Percentiles rank a stretch among this genome's conserved stretches.
These are phyloP conservation scores for Globisporangium mamillatum DNA, from an alignment of 352 stramenopile species.

Conservation along the genomic window DNA sequence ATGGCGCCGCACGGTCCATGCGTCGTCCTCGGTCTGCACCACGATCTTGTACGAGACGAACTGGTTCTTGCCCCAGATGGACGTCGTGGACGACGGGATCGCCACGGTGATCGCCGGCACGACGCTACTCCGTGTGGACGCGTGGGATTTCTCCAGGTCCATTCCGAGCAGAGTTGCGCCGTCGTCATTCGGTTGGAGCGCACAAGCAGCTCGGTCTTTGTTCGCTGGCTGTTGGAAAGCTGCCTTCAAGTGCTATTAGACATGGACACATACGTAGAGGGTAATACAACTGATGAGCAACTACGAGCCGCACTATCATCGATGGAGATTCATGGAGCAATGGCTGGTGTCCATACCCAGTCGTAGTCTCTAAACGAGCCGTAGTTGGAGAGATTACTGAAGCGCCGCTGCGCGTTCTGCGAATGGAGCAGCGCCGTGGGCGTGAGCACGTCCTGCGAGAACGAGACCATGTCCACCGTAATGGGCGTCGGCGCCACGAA, in stretches of 20 bases:
- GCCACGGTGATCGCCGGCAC: conserved; percentile 38
- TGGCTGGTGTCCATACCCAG: conserved; percentile 10
- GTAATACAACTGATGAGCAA: not conserved
- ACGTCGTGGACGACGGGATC: conserved; percentile 67
- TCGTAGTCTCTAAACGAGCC: conserved; percentile 55
- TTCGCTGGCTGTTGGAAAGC: not conserved
- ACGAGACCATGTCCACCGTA: conserved; percentile 45
- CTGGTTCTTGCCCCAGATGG: conserved; percentile 65
- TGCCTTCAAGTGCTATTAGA: conserved; percentile 1
- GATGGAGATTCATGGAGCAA: not conserved
- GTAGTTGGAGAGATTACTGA: conserved; percentile 43
- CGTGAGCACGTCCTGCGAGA: conserved; percentile 41
- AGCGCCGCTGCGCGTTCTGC: conserved; percentile 23
- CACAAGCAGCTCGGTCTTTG: not conserved
- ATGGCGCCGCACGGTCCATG: conserved; percentile 60
- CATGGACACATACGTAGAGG: not conserved
- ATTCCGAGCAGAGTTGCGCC: not conserved
- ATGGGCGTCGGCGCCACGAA: conserved; percentile 50
- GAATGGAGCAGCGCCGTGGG: conserved; percentile 63
- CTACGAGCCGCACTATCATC: not conserved
- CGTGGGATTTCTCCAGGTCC: conserved; percentile 9
- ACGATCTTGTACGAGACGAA: conserved; percentile 80
- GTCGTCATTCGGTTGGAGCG: not conserved
- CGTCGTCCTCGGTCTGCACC: conserved; percentile 65
- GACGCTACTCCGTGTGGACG: conserved; percentile 22